Evolutionary conservation across 2,329 filamentous ascomycete genomes (phyloP).

Genomic region (Bipolaris gigantea): DNA sequence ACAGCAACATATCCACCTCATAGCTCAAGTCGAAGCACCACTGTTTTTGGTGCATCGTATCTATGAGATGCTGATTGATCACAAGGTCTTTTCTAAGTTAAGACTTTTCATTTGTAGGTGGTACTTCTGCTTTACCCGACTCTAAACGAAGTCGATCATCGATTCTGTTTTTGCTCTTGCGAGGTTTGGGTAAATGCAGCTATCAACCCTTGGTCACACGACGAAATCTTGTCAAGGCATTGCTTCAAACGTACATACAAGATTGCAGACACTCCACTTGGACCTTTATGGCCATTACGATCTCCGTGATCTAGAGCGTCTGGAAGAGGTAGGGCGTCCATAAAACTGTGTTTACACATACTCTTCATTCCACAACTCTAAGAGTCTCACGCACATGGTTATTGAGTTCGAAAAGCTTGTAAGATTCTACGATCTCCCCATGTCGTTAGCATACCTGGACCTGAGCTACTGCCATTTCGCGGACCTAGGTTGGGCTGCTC

Average conservation of each 20-base stretch:
- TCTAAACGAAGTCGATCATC: background rate
- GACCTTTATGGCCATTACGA: background rate
- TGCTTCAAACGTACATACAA: conserved; percentile 4
- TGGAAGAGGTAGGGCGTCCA: background rate
- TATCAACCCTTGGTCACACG: conserved; percentile 1
- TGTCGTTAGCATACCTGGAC: background rate
- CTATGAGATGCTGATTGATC: conserved; percentile 4
- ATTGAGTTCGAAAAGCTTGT: conserved; percentile 5
- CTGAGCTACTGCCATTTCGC: background rate
- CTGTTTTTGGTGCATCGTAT: conserved; percentile 3
- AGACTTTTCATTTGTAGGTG: conserved; percentile 10
- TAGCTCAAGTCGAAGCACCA: conserved; percentile 6
- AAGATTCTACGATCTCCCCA: background rate
- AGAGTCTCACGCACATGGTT: background rate
- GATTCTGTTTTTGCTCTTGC: background rate
- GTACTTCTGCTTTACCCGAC: background rate
- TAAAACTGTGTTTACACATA: background rate
- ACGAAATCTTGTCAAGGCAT: conserved; percentile 5
- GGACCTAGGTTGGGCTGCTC: background rate
- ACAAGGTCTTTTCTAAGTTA: conserved; percentile 2
- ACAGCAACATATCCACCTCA: conserved; percentile 1
- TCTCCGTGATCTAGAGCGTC: background rate
- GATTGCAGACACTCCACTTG: background rate
- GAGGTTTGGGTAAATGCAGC: background rate
- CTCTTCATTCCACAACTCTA: background rate